A percentile compares a stretch with the other conserved stretches of the same genome.
Evolutionary conservation across 2,329 filamentous ascomycete genomes (phyloP).

Genomic region (Calonectria leucothoes): DNA sequence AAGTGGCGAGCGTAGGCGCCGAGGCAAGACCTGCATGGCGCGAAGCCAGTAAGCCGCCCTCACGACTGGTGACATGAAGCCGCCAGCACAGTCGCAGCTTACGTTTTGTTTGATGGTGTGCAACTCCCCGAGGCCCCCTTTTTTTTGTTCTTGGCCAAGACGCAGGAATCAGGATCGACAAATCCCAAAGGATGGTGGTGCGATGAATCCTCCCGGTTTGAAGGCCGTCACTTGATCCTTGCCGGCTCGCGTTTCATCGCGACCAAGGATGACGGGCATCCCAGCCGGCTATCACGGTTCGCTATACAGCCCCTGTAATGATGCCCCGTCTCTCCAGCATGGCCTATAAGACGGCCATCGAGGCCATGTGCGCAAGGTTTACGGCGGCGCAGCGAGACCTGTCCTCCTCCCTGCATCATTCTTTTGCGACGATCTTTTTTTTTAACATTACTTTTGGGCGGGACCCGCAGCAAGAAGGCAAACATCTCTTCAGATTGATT

Average conservation of each 20-base stretch:
- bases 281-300: neutral
- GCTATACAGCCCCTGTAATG: slow-evolving; percentile 1
- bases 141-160: neutral
- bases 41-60: neutral
- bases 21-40: neutral
- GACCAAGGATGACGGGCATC: neutral
- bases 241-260: neutral
- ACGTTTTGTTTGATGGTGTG: neutral
- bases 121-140: neutral
- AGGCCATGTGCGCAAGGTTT: neutral
- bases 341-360: neutral
- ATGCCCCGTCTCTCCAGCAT: neutral
- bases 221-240: neutral
- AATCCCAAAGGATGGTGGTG: neutral
- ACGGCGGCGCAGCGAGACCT: neutral
- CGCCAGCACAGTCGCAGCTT: neutral
- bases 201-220: neutral
- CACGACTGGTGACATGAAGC: neutral
- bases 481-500: neutral
- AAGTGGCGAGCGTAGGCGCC: neutral
- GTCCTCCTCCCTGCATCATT: neutral
- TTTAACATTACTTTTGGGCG: neutral
- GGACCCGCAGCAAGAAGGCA: neutral
- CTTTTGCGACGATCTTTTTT: neutral
- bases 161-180: neutral